These are phyloP conservation scores for Aspergillus carlsbadensis DNA, from an alignment of 495 filamentous ascomycete genomes.

Conservation along the genomic window DNA sequence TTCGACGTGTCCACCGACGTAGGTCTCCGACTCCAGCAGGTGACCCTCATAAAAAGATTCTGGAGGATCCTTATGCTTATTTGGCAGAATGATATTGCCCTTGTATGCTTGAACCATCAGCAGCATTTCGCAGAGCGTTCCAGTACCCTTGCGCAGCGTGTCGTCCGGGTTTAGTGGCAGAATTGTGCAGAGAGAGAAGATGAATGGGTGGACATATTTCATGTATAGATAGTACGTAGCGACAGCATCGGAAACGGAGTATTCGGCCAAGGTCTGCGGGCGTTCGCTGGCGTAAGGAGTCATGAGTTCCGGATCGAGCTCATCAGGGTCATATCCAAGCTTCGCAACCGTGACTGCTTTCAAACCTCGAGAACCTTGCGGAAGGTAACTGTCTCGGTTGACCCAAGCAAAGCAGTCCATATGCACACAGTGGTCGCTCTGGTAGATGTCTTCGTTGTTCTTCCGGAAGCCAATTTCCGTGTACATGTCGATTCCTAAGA, in stretches of 20 bases:
- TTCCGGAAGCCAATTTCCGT: constrained; percentile 94
- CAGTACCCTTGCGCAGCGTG: constrained; percentile 90
- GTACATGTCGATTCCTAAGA: constrained; percentile 99
- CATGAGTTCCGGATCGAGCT: constrained; percentile 97
- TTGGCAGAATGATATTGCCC: constrained; percentile 87
- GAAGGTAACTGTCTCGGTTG: constrained; percentile 96
- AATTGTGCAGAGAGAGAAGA: constrained; percentile 97
- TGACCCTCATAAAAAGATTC: constrained; percentile 98
- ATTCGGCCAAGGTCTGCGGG: constrained; percentile 92
- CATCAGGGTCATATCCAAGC: constrained; percentile 96
- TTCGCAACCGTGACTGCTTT: constrained; percentile 98
- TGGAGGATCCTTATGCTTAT: constrained; percentile 89
- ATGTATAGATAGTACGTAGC: constrained; percentile 99
- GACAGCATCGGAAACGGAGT: constrained; percentile 98
- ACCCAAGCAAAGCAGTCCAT: constrained; percentile 99
- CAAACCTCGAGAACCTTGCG: constrained; percentile 93
- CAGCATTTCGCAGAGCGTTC: constrained; percentile 97
- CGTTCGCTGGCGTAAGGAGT: constrained; percentile 88
- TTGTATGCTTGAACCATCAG: constrained; percentile 98
- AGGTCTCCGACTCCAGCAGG: constrained; percentile 92
- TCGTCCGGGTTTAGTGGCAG: constrained; percentile 92
- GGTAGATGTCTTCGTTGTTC: constrained; percentile 93
- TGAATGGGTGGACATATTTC: constrained; percentile 99
- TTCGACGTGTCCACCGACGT: constrained; percentile 97
- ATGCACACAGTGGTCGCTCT: constrained; percentile 91